phyloP scores from a whole-genome alignment of 176 grass and related monocot species.

The Cenchrus americanus region DNA sequence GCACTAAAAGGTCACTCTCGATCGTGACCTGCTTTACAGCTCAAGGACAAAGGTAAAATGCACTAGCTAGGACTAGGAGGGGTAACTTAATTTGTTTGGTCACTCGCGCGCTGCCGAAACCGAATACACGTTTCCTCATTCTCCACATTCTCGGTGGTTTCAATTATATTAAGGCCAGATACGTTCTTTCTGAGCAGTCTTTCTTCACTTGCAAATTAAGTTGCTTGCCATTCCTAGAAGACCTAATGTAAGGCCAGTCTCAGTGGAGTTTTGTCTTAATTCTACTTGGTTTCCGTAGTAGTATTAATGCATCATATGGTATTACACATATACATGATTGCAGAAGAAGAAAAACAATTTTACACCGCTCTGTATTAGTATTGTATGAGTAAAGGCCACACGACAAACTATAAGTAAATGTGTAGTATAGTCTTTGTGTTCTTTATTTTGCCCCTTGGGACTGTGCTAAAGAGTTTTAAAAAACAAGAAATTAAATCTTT shows the following conservation, averaged over 20 bases:
- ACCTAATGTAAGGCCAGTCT: no score
- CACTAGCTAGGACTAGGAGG: not conserved
- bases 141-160: constrained; percentile 4
- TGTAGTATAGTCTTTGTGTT: not conserved
- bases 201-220: constrained; percentile 35
- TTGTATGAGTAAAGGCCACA: not conserved
- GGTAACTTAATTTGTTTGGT: constrained; percentile 12
- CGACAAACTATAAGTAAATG: not conserved
- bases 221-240: not conserved
- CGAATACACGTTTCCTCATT: constrained; percentile 32
- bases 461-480: no score
- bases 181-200: constrained; percentile 4
- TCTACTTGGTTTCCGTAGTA: not conserved
- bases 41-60: constrained; percentile 28
- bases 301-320: not conserved
- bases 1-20: constrained; percentile 15
- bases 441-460: not conserved
- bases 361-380: not conserved
- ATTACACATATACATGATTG: not conserved
- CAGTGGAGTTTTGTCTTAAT: not conserved
- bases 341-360: not conserved
- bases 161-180: not conserved
- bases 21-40: constrained; percentile 31
- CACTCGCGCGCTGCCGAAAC: not conserved
- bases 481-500: no score